Evolutionary conservation across 1,284 basidiomycete species (phyloP).

Genomic region (Schizophyllum amplum): DNA sequence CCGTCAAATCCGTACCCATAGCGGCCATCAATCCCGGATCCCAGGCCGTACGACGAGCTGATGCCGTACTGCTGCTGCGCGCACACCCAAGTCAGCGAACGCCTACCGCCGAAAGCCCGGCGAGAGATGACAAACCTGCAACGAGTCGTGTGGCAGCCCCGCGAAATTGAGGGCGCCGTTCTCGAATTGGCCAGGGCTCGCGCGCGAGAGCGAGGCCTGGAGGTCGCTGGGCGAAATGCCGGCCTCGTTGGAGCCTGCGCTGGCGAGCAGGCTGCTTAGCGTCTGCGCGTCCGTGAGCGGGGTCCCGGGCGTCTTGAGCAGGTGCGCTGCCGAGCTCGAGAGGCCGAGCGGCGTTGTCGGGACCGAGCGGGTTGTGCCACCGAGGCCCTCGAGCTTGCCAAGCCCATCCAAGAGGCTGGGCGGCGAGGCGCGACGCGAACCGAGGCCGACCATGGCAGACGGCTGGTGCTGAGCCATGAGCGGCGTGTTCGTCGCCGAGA

Average conservation of each 20-base stretch:
- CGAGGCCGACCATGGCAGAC: conserved; percentile 25
- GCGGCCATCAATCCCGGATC: conserved; percentile 39
- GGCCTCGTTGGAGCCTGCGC: conserved; percentile 42
- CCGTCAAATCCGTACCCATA: conserved; percentile 67
- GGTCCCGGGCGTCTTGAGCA: conserved; percentile 62
- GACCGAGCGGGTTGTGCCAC: conserved; percentile 60
- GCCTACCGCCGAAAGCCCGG: conserved; percentile 11
- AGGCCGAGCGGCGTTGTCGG: conserved; percentile 67
- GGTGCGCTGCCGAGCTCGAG: conserved; percentile 36
- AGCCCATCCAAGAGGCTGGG: conserved; percentile 43
- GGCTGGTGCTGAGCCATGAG: conserved; percentile 57
- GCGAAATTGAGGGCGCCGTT: conserved; percentile 42
- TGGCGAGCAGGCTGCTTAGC: conserved; percentile 51
- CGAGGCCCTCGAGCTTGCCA: conserved; percentile 27
- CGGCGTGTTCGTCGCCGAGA: conserved; percentile 55
- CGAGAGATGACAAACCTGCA: conserved; percentile 30
- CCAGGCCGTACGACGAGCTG: conserved; percentile 51
- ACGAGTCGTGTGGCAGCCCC: conserved; percentile 44
- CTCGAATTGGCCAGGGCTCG: conserved; percentile 55
- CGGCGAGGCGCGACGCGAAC: conserved; percentile 66
- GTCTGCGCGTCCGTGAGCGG: conserved; percentile 54
- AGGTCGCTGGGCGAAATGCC: conserved; percentile 45
- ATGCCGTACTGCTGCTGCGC: conserved; percentile 41
- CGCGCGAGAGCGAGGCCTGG: conserved; percentile 61
- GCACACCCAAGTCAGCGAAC: conserved; percentile 4